Base-by-base conservation (phyloP, 179 eudicot species). In the Silene noctiflora region DNA sequence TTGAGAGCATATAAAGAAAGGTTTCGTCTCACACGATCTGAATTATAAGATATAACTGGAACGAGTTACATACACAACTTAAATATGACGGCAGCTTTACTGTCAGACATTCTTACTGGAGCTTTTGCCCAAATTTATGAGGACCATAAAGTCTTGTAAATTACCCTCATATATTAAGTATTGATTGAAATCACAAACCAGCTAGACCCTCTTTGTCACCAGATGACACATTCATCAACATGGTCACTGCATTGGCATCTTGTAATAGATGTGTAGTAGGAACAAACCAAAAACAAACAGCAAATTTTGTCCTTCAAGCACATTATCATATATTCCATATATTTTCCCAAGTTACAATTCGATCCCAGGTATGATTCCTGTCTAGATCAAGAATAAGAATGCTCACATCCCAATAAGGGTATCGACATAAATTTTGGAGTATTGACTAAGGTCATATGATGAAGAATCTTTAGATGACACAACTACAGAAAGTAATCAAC, bases 331-430 rank as follows among this genome's bases (percentile, higher is more conserved):
- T 21, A 25, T 63, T 63, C 27, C 31, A 22, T 65, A 66, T 72
- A 29, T 66, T 42, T 59, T 70, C 35, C 22, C 13, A 39, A 46
- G 31, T 53, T 51, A 71, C 74, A 80, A 66, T 24, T 48, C 73
- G 58, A 67, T 58, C 62, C 59, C 68, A 66, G 69, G 73, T 72
- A 67, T 55, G 24, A 44, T 42, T 73, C 69, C 53, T 66, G 77
- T 67, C 13, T 46, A 56, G 39, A 76, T 39, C 21, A 59, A 33
- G 74, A 72, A 77, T 76, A 24, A 39, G 60, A 46, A n/a, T 64
- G 72, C 72, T 63, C 67, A 72, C 0, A 78, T 60, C 63, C 24
- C 39, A 9, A 58, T 74, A 22, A 13, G 75, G 46, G 80, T 63
- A 63, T 63, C 25, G 13, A 61, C 66, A 61, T 61, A 61, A 31